Percentiles rank a stretch among this genome's conserved stretches.
Evolutionary conservation across 78 protist species (phyloP).

Genomic region (Dictyostelium discoideum): DNA sequence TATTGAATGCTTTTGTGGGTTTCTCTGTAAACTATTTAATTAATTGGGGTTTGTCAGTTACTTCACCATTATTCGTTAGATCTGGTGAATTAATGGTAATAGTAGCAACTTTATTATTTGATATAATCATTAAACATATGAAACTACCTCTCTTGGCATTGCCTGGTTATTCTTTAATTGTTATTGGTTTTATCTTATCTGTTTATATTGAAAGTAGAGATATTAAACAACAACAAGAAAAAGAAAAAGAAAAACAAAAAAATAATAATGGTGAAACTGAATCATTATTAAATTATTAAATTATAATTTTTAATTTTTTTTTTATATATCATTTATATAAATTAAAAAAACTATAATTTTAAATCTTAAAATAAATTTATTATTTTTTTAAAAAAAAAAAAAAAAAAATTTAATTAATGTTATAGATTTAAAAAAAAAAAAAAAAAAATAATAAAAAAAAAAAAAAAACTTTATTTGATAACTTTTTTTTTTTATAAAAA

Average conservation of each 20-base stretch:
- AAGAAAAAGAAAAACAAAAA: neutral
- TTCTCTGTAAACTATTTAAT: constrained; percentile 5
- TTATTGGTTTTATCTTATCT: constrained; percentile 34
- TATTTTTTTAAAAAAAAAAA: no score
- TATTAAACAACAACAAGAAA: neutral
- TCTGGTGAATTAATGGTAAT: constrained; percentile 62
- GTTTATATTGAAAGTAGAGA: constrained; percentile 22
- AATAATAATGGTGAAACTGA: neutral
- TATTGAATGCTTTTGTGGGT: neutral
- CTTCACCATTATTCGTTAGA: constrained; percentile 60
- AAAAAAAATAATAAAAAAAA: no score
- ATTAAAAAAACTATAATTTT: no score
- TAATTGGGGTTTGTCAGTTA: constrained; percentile 39
- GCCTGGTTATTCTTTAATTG: constrained; percentile 51
- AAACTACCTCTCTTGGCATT: constrained; percentile 7
- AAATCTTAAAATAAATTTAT: no score
- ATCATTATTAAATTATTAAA: neutral
- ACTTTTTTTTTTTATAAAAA: no score
- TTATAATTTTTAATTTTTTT: no score
- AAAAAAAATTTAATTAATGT: no score
- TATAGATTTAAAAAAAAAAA: no score
- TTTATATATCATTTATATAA: no score
- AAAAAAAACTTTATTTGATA: no score
- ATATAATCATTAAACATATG: constrained; percentile 9
- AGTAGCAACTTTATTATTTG: constrained; percentile 38